Percentiles rank a stretch among this genome's conserved stretches.
These are phyloP conservation scores for Caloboletus inedulis DNA, from an alignment of 1,284 basidiomycete species.

Conservation along the genomic window DNA sequence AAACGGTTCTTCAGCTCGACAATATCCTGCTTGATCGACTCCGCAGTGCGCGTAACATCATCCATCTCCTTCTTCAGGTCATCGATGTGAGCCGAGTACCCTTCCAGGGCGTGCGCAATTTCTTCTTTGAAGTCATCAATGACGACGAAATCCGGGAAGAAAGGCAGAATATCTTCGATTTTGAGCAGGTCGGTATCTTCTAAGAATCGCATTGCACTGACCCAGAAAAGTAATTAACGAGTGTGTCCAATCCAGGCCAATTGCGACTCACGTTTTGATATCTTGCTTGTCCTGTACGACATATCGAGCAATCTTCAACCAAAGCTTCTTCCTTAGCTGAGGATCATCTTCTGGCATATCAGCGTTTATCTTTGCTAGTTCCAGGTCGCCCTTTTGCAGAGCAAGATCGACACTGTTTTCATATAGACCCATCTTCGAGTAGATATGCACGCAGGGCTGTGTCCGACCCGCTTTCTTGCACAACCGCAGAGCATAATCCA, in stretches of 20 bases:
- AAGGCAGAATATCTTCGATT: constrained; percentile 98
- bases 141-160: constrained; percentile 99
- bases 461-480: constrained; percentile 82
- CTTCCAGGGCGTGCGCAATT: constrained; percentile 93
- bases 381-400: constrained; percentile 88
- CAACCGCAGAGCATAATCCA: constrained; percentile 92
- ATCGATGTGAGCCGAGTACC: constrained; percentile 91
- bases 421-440: constrained; percentile 96
- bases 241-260: constrained; percentile 5
- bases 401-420: constrained; percentile 97
- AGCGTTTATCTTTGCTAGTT: constrained; percentile 90
- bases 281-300: constrained; percentile 97
- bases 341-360: constrained; percentile 91
- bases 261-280: constrained; percentile 81
- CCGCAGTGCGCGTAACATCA: constrained; percentile 88
- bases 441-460: constrained; percentile 94
- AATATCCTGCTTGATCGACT: constrained; percentile 93
- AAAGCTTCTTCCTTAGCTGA: constrained; percentile 87
- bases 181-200: constrained; percentile 93
- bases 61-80: constrained; percentile 93
- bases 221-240: constrained; percentile 8
- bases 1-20: constrained; percentile 85
- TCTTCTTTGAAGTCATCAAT: constrained; percentile 99
- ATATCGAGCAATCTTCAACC: constrained; percentile 96
- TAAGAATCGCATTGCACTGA: constrained; percentile 93